Percentiles rank a stretch among this genome's conserved stretches.
phyloP scores from a whole-genome alignment of 495 filamentous ascomycete species.

The Penicillium paradoxum region DNA sequence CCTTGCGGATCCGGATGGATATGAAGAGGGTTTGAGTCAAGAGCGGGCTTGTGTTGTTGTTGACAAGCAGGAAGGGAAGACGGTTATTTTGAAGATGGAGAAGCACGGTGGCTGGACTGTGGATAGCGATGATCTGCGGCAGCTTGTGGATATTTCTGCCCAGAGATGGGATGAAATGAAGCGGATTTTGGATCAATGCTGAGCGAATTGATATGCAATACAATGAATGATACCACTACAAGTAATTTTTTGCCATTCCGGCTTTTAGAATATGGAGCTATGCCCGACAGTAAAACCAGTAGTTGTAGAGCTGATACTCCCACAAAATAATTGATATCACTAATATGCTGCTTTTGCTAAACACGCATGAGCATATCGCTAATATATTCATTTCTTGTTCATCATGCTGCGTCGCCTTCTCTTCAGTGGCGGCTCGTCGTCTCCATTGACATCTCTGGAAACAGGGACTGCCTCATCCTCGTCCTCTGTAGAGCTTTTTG shows the following conservation, averaged over 20 bases:
- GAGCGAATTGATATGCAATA: conserved; percentile 15
- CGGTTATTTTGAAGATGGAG: conserved; percentile 62
- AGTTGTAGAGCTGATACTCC: background rate
- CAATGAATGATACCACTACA: conserved; percentile 32
- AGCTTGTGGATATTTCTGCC: conserved; percentile 47
- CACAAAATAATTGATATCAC: background rate
- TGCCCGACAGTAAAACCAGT: background rate
- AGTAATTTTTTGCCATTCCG: background rate
- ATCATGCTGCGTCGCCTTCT: conserved; percentile 23
- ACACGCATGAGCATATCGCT: conserved; percentile 1
- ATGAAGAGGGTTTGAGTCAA: conserved; percentile 76
- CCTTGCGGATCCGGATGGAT: conserved; percentile 79
- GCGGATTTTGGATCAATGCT: conserved; percentile 38
- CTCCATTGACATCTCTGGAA: conserved; percentile 15
- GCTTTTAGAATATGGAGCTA: background rate
- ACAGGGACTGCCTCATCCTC: conserved; percentile 20
- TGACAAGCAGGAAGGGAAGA: conserved; percentile 54
- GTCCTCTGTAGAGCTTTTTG: conserved; percentile 6
- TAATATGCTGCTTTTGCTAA: background rate
- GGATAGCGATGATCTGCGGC: conserved; percentile 50
- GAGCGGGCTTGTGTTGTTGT: conserved; percentile 73
- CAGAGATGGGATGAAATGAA: conserved; percentile 54
- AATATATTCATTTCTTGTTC: conserved; percentile 12
- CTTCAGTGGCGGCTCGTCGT: conserved; percentile 36
- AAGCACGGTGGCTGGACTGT: conserved; percentile 73